Conservation (phyloP, 1,139 yeast genomes). For the Hyphopichia burtonii region DNA sequence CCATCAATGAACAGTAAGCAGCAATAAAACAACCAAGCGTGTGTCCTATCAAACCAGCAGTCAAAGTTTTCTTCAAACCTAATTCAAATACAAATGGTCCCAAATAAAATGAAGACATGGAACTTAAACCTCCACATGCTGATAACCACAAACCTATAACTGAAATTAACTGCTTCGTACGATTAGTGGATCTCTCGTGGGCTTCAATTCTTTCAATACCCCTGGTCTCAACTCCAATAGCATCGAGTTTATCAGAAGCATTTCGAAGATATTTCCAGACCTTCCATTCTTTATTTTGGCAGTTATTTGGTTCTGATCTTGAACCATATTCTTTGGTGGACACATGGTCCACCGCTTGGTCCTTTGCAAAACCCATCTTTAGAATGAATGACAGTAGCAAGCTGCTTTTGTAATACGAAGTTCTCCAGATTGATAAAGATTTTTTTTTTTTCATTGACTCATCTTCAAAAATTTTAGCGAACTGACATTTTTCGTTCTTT, state of each 20-base stretch:
- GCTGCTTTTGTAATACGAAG: too few species aligned
- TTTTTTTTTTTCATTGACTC: not conserved
- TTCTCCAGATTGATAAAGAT: too few species aligned
- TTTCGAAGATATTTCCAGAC: conserved; percentile 9
- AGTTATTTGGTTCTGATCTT: not conserved
- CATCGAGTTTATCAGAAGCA: conserved; percentile 21
- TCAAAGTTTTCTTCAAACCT: conserved; percentile 26
- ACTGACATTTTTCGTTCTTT: too few species aligned
- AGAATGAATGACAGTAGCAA: too few species aligned
- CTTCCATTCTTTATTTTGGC: not conserved
- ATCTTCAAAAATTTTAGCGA: too few species aligned
- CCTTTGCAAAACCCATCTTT: not conserved
- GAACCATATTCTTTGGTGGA: not conserved
- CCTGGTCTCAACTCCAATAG: conserved; percentile 28
- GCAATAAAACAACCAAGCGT: conserved; percentile 38
- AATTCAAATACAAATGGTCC: conserved; percentile 32
- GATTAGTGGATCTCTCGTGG: conserved; percentile 19
- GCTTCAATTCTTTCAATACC: conserved; percentile 32
- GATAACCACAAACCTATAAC: conserved; percentile 36
- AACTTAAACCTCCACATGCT: conserved; percentile 40
- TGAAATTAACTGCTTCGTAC: conserved; percentile 13
- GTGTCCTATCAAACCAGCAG: conserved; percentile 31
- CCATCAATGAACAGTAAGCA: conserved; percentile 41
- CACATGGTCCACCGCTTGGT: not conserved
- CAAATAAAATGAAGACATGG: conserved; percentile 39